Conservation (phyloP, 768 basidiomycete species). For the Collybia sp. region DNA sequence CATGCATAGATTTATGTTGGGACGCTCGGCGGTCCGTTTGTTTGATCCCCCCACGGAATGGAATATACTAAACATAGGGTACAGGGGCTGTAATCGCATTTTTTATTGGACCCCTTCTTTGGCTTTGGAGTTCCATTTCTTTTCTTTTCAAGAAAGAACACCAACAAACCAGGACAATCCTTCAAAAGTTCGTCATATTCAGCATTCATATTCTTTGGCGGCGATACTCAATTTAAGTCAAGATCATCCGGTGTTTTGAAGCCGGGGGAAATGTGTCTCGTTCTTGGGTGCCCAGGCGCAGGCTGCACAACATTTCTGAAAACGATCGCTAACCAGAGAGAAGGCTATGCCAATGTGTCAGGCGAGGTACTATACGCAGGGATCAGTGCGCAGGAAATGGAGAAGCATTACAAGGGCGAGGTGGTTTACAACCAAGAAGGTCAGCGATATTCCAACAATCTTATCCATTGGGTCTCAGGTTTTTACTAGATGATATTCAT, state of each 20-base stretch:
- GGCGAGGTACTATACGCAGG: constrained; percentile 85
- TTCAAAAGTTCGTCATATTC: constrained; percentile 45
- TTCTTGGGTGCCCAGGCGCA: constrained; percentile 76
- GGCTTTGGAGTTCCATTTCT: constrained; percentile 37
- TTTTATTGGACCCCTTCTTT: constrained; percentile 45
- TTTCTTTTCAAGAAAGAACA: constrained; percentile 30
- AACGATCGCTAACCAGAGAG: constrained; percentile 71
- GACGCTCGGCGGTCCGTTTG: constrained; percentile 54
- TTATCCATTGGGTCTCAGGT: background rate
- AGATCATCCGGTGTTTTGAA: constrained; percentile 70
- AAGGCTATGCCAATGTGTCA: constrained; percentile 54
- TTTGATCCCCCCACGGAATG: background rate
- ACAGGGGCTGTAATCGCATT: constrained; percentile 51
- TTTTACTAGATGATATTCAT: constrained; percentile 66
- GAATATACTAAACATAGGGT: background rate
- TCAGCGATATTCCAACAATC: constrained; percentile 11
- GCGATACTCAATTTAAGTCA: background rate
- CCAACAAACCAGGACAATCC: constrained; percentile 43
- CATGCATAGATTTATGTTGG: constrained; percentile 44
- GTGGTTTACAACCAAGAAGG: constrained; percentile 78
- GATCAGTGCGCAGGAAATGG: constrained; percentile 72
- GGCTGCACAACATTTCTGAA: constrained; percentile 89
- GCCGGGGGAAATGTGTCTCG: constrained; percentile 84
- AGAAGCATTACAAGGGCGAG: constrained; percentile 72
- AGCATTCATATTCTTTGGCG: background rate